Base-by-base conservation (phyloP, 305 asterid genomes). In the Ilex paraguariensis region DNA sequence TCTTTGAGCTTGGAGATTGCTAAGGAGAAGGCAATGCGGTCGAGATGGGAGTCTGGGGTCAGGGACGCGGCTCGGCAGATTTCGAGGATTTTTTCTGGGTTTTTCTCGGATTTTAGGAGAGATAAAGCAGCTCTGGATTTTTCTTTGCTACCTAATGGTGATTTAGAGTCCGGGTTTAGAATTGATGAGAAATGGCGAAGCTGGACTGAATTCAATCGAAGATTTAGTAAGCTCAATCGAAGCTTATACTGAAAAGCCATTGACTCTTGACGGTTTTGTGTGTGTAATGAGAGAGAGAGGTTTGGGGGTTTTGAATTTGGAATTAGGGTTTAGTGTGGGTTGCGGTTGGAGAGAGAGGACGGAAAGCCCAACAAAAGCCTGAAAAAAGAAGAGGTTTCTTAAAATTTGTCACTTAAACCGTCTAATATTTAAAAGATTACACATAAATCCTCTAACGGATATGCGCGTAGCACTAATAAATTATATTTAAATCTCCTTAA, bases 1-100 rank as follows among this genome's bases (percentile, higher is more conserved):
- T 79, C 74, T 52, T 63, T 80, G 5, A 89, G 88, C 56, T 78
- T 87, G 11, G 67, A 57, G 46, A 92, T 65, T 72, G 94, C 90
- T 59, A 65, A 76, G 10, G 90, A 72, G 61, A 66, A 89, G 64
- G 85, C 84, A 14, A 82, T 14, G 10, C 98, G 87, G 68, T 92
- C 96, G 64, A 82, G 78, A 36, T 81, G 91, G 0, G 82, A 69
- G n/a, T 75, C 87, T 33, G 97, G 95, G 12, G 89, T 67, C 6
- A 93, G 83, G 49, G 86, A 64, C 64, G 95, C 86, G 61, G 92
- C 85, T 14, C 94, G 83, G 82, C 94, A 90, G 73, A 87, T 75
- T 0, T 86, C 85, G 71, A 90, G 75, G 61, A 93, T 84, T 36
- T 87, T 88, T 17, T 87, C 84, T 0, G 98, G 98, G 76, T 87